Evolutionary conservation across 805 yeast species (phyloP).

Genomic region (Spathaspora girioi): DNA sequence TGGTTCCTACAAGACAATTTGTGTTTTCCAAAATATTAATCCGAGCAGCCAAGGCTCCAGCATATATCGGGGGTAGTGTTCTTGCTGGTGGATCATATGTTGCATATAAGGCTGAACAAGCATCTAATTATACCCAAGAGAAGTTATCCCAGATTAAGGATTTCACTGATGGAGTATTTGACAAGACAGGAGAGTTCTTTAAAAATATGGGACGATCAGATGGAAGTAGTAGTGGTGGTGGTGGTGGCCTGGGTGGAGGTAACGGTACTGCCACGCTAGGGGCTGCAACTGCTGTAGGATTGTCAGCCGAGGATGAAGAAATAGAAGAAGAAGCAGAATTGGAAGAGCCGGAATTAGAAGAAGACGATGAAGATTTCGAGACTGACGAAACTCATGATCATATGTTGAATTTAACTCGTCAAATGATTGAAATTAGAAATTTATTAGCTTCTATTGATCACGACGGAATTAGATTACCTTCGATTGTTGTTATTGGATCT

Average conservation of each 20-base stretch:
- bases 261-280: slow-evolving; percentile 30
- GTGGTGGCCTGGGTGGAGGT: slow-evolving; percentile 22
- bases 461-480: slow-evolving; percentile 79
- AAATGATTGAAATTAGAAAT: slow-evolving; percentile 93
- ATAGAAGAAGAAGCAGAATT: slow-evolving; percentile 53
- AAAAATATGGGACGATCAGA: slow-evolving; percentile 25
- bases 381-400: slow-evolving; percentile 66
- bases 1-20: slow-evolving; percentile 19
- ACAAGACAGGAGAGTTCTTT: slow-evolving; percentile 43
- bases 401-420: slow-evolving; percentile 85
- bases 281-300: slow-evolving; percentile 53
- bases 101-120: slow-evolving; percentile 89
- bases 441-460: slow-evolving; percentile 74
- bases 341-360: slow-evolving; percentile 37
- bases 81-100: slow-evolving; percentile 95
- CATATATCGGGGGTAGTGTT: slow-evolving; percentile 81
- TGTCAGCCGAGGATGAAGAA: slow-evolving; percentile 33
- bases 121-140: slow-evolving; percentile 66
- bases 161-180: slow-evolving; percentile 51
- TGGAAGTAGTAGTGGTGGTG: slow-evolving; percentile 20
- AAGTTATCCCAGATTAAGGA: slow-evolving; percentile 61
- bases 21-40: slow-evolving; percentile 48
- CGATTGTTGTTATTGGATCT: slow-evolving; percentile 95
- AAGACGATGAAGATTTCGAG: slow-evolving; percentile 41
- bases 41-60: slow-evolving; percentile 62